phyloP scores from a whole-genome alignment of 129 eudicot species.

The Smallanthus sonchifolius region DNA sequence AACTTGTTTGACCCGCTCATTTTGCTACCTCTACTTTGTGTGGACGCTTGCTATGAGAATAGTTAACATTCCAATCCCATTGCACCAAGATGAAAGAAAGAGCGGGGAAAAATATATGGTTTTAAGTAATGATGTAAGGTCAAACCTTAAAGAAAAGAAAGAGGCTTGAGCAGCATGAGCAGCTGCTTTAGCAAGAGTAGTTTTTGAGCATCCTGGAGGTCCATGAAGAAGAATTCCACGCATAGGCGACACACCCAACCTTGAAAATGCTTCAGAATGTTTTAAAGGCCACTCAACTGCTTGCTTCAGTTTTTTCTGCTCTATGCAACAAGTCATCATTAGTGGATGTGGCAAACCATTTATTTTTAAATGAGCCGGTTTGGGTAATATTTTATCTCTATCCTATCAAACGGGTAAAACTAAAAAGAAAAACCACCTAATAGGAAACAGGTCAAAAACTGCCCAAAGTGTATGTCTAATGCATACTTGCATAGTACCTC shows the following conservation, averaged over 20 bases:
- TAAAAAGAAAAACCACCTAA: background rate
- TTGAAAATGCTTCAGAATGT: slow-evolving; percentile 64
- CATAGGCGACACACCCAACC: slow-evolving; percentile 76
- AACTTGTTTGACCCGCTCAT: background rate
- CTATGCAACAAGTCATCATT: slow-evolving; percentile 12
- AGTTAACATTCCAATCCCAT: background rate
- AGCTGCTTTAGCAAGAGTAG: slow-evolving; percentile 97
- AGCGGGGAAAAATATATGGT: background rate
- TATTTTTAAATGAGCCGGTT: background rate
- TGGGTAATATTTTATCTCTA: background rate
- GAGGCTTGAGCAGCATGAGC: slow-evolving; percentile 97
- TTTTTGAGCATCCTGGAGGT: slow-evolving; percentile 98
- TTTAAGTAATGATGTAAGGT: slow-evolving; percentile 25
- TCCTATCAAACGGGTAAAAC: no score
- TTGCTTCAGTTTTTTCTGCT: slow-evolving; percentile 93
- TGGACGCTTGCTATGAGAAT: background rate
- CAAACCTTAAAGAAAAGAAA: slow-evolving; percentile 84
- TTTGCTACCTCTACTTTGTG: background rate
- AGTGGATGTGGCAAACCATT: background rate
- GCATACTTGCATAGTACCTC: no score
- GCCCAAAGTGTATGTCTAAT: no score
- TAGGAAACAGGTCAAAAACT: background rate
- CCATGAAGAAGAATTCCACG: slow-evolving; percentile 98
- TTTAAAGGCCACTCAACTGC: slow-evolving; percentile 98
- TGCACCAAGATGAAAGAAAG: slow-evolving; percentile 1